phyloP scores from a whole-genome alignment of 768 basidiomycete species.

The Suillus alpinus region DNA sequence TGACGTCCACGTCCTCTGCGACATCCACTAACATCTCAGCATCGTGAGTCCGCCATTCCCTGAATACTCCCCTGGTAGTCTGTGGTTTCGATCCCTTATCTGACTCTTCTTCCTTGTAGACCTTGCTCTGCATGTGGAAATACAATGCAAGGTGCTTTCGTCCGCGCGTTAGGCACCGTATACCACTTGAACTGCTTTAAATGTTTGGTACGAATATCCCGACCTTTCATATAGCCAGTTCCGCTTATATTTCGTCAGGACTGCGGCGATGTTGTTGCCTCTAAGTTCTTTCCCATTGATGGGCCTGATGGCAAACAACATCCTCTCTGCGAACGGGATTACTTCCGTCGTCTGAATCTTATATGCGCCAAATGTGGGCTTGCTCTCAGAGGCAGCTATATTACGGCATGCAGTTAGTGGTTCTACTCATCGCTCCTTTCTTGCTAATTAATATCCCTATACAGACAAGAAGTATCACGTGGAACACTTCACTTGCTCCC shows the following conservation, averaged over 20 bases:
- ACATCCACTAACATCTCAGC: conserved; percentile 55
- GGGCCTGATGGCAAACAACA: conserved; percentile 84
- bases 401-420: conserved; percentile 94
- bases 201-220: conserved; percentile 71
- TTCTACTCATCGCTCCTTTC: conserved; percentile 1
- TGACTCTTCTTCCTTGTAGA: conserved; percentile 32
- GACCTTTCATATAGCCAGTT: neutral
- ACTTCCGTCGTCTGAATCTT: conserved; percentile 92
- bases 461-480: conserved; percentile 98
- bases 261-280: conserved; percentile 93
- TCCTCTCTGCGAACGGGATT: conserved; percentile 97
- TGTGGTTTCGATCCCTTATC: conserved; percentile 9
- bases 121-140: conserved; percentile 77
- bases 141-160: conserved; percentile 92
- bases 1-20: conserved; percentile 50
- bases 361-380: conserved; percentile 95
- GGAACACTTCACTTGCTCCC: conserved; percentile 98
- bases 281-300: conserved; percentile 98
- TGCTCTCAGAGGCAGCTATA: conserved; percentile 95
- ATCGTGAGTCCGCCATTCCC: conserved; percentile 45
- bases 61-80: neutral
- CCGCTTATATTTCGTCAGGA: conserved; percentile 53
- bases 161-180: conserved; percentile 89
- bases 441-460: conserved; percentile 18
- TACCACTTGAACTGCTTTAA: conserved; percentile 98